Evolutionary conservation across 257 asterid genomes (phyloP).

Genomic region (Primulina huaijiensis): DNA sequence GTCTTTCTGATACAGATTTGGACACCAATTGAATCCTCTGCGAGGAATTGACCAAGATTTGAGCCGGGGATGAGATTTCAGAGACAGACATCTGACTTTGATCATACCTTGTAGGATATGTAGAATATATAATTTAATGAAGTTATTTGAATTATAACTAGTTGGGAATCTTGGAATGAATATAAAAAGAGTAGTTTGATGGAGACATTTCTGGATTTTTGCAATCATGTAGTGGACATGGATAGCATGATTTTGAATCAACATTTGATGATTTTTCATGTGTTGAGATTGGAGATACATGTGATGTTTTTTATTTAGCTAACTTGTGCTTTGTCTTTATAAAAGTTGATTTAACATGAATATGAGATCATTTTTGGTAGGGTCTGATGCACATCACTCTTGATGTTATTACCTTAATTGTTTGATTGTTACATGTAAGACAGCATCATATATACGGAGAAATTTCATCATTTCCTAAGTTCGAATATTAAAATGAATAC

Average conservation of each 20-base stretch:
- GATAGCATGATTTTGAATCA: constrained; percentile 31
- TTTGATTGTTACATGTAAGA: background rate
- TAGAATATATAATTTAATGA: background rate
- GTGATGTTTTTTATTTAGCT: constrained; percentile 11
- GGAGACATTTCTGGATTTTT: constrained; percentile 44
- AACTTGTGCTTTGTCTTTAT: constrained; percentile 9
- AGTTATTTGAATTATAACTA: background rate
- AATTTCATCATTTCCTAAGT: too few relatives aligned
- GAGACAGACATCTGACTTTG: constrained; percentile 40
- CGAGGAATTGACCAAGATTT: constrained; percentile 13
- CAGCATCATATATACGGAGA: background rate
- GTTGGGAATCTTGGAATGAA: background rate
- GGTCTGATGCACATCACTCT: background rate
- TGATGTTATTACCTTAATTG: background rate
- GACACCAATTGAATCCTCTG: constrained; percentile 62
- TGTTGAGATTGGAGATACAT: constrained; percentile 19
- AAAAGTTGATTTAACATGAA: background rate
- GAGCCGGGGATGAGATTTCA: constrained; percentile 46
- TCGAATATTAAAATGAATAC: too few relatives aligned
- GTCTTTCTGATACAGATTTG: constrained; percentile 59
- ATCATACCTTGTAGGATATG: background rate
- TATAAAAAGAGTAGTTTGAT: constrained; percentile 27
- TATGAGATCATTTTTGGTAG: background rate
- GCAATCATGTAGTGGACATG: constrained; percentile 48
- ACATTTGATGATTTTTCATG: constrained; percentile 19